These are phyloP conservation scores for Colletotrichum tamarilloi DNA, from an alignment of 2,329 filamentous ascomycete genomes.

Conservation along the genomic window DNA sequence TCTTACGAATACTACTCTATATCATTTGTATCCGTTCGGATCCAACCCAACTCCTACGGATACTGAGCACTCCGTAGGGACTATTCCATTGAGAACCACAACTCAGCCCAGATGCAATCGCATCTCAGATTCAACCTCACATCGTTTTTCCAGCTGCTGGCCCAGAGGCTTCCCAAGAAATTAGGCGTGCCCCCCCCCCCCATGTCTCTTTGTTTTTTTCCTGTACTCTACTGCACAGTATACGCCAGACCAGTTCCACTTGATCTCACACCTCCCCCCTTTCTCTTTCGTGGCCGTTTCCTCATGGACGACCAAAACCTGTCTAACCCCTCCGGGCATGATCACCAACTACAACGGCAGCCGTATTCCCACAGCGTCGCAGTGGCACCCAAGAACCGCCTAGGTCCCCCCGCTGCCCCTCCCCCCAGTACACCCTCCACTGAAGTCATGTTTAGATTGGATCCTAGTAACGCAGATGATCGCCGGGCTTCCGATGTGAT, in stretches of 20 bases:
- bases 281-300: not conserved
- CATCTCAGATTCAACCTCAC: slow-evolving; percentile 28
- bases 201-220: not conserved
- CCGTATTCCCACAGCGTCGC: slow-evolving; percentile 10
- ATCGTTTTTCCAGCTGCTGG: not conserved
- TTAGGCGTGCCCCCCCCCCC: not conserved
- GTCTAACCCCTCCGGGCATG: slow-evolving; percentile 8
- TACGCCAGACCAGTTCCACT: not conserved
- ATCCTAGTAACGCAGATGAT: slow-evolving; percentile 1
- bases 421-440: not conserved
- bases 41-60: too few relatives aligned
- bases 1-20: not conserved
- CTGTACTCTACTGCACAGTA: not conserved
- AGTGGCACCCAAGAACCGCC: not conserved
- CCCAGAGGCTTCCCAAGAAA: not conserved
- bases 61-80: not conserved
- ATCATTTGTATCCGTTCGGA: too few relatives aligned
- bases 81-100: not conserved
- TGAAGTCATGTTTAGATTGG: not conserved
- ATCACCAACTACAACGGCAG: slow-evolving; percentile 19
- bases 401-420: not conserved
- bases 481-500: slow-evolving; percentile 18
- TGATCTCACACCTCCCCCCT: not conserved
- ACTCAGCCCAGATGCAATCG: not conserved
- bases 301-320: slow-evolving; percentile 7